Percentiles rank a stretch among this genome's conserved stretches.
Conservation (phyloP, 345 rosid genomes). For the Moricandia arvensis region DNA sequence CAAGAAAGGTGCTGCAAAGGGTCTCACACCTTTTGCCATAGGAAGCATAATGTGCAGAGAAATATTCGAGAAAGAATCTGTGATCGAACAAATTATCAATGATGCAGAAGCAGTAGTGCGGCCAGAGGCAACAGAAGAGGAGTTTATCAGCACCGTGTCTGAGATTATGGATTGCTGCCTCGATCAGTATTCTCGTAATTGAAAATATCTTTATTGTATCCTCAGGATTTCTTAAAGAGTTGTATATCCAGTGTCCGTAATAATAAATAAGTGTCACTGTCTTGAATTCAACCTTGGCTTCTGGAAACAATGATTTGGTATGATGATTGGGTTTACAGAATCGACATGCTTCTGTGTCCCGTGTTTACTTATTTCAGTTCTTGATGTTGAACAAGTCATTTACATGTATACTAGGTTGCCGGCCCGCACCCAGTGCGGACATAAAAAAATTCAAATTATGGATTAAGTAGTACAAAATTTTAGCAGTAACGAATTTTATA, state of each 20-base stretch:
- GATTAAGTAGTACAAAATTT: too few species aligned
- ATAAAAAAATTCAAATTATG: too few species aligned
- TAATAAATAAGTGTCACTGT: conserved; percentile 29
- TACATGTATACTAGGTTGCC: too few species aligned
- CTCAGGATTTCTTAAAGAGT: neutral
- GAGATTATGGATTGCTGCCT: conserved; percentile 57
- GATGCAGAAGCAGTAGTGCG: conserved; percentile 59
- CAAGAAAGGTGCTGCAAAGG: conserved; percentile 70
- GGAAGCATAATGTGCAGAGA: conserved; percentile 84
- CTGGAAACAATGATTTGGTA: conserved; percentile 8
- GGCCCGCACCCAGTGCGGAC: too few species aligned
- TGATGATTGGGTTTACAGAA: too few species aligned
- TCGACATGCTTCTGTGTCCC: too few species aligned
- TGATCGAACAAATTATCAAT: conserved; percentile 58
- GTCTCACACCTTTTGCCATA: conserved; percentile 63
- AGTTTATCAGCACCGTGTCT: conserved; percentile 51
- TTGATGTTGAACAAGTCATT: too few species aligned
- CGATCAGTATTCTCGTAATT: conserved; percentile 36
- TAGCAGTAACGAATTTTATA: too few species aligned
- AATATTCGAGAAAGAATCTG: conserved; percentile 54
- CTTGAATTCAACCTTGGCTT: conserved; percentile 18
- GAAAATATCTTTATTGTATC: conserved; percentile 1
- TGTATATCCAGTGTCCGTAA: conserved; percentile 11
- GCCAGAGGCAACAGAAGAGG: conserved; percentile 54
- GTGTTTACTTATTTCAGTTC: too few species aligned